Base-by-base conservation (phyloP, 768 basidiomycete genomes). In the Mycena polygramma region DNA sequence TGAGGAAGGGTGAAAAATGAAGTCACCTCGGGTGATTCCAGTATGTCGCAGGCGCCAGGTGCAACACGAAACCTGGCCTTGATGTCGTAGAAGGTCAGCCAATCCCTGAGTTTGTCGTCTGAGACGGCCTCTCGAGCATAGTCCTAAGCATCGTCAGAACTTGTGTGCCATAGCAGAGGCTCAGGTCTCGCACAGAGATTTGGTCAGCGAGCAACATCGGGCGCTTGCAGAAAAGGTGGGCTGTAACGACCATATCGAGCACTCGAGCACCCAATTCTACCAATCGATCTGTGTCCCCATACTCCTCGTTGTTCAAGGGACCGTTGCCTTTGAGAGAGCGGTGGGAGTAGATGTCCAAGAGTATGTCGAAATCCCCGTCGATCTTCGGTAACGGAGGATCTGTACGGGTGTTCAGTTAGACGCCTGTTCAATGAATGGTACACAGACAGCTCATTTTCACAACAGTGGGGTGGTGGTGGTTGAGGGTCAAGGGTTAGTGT, bases 301-400 rank as follows among this genome's bases (percentile, higher is more conserved):
- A 90, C 49, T 86, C 83, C 49, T 86, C 83, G 7, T 85, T 80
- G 36, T 84, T 85, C 72, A 77, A 57, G 5, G 67, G 62, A 6
- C 77, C 73, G 14, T 73, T 73, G 10, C 60, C 61, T 17, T 51
- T 81, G 22, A 87, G 72, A 4, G 87, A 83, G 37, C 76, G 77
- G 62, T 91, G 89, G 0, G 86, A 88, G 77, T 83, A 88, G 59
- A 92, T 84, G 72, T 91, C 89, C 63, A 92, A 85, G 57, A 89
- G 77, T 54, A 90, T 78, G 55, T 87, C 84, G 53, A 80, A 58
- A 68, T 90, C 86, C 11, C 87, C 89, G 15, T 87, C 84, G 73
- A 92, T 88, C 71, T 82, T 77, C 2, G 91, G 91, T 7, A 91
- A 82, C 10, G 86, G 79, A 0, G 89, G 89, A 35, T 83, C 67